Evolutionary conservation across 805 yeast genomes (phyloP).

Genomic region (Lipomyces mesembrius): DNA sequence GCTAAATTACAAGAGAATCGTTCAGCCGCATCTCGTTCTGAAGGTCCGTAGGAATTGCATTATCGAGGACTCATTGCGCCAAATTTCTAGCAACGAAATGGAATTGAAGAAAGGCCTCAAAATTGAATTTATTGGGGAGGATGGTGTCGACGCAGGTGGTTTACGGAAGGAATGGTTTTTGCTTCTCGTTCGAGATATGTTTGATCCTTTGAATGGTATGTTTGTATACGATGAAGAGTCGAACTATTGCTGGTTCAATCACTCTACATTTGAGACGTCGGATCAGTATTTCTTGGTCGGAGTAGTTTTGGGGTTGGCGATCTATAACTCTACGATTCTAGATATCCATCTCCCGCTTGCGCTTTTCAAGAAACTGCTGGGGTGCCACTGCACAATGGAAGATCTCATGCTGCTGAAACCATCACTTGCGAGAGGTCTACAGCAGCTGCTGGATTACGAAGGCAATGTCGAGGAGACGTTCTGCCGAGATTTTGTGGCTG

Average conservation of each 20-base stretch:
- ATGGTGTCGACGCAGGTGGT: conserved; percentile 96
- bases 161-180: conserved; percentile 92
- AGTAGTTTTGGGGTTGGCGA: conserved; percentile 83
- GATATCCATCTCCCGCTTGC: conserved; percentile 79
- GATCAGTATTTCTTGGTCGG: conserved; percentile 68
- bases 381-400: conserved; percentile 57
- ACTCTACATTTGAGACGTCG: conserved; percentile 39
- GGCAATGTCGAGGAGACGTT: conserved; percentile 53
- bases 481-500: conserved; percentile 65
- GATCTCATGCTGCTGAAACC: conserved; percentile 78
- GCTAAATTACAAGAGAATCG: conserved; percentile 60
- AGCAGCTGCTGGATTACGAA: conserved; percentile 52
- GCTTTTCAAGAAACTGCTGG: conserved; percentile 73
- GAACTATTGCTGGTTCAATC: conserved; percentile 71
- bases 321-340: conserved; percentile 84
- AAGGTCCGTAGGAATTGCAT: conserved; percentile 69
- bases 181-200: conserved; percentile 68
- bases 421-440: conserved; percentile 58
- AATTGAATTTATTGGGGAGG: conserved; percentile 83
- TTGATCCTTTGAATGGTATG: conserved; percentile 69
- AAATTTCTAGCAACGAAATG: conserved; percentile 51
- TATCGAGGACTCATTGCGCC: conserved; percentile 70
- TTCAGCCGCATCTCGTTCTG: conserved; percentile 72
- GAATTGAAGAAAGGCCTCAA: conserved; percentile 75
- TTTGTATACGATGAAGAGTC: conserved; percentile 72